Conservation (phyloP, 1,284 basidiomycete species). For the Bjerkandera adusta region DNA sequence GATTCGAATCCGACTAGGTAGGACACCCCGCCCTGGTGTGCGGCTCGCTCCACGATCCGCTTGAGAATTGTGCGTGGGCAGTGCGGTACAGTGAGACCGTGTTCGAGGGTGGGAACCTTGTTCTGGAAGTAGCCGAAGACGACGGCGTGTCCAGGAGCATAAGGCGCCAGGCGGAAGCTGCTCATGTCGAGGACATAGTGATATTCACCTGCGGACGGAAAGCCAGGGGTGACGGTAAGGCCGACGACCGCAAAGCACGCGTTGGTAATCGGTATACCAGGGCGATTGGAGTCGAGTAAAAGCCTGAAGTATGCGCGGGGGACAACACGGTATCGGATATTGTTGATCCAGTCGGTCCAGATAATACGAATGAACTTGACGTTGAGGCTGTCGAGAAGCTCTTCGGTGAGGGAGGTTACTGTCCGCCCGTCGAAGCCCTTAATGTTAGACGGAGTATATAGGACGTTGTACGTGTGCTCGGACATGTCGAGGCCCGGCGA, state of each 20-base stretch:
- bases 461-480: constrained; percentile 7
- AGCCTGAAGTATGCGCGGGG: constrained; percentile 52
- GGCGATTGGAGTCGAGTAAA: constrained; percentile 46
- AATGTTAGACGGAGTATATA: constrained; percentile 10
- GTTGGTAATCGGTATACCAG: constrained; percentile 47
- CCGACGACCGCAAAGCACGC: constrained; percentile 46
- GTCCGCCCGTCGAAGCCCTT: background rate
- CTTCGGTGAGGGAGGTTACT: constrained; percentile 7
- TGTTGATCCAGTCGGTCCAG: constrained; percentile 60
- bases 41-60: constrained; percentile 44
- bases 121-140: constrained; percentile 67
- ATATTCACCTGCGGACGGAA: constrained; percentile 47
- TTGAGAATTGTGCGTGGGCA: constrained; percentile 57
- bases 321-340: constrained; percentile 53
- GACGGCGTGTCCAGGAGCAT: constrained; percentile 54
- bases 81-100: constrained; percentile 38
- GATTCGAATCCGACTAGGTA: constrained; percentile 70
- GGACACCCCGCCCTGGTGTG: constrained; percentile 36
- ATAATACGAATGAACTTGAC: constrained; percentile 49
- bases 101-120: constrained; percentile 38
- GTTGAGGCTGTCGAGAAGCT: constrained; percentile 15
- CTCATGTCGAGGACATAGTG: constrained; percentile 53
- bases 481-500: too few relatives aligned
- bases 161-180: constrained; percentile 48
- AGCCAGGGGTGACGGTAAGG: constrained; percentile 34